A percentile compares a stretch with the other conserved stretches of the same genome.
phyloP scores from a whole-genome alignment of 148 eudicot species.

The Camellia japonica region DNA sequence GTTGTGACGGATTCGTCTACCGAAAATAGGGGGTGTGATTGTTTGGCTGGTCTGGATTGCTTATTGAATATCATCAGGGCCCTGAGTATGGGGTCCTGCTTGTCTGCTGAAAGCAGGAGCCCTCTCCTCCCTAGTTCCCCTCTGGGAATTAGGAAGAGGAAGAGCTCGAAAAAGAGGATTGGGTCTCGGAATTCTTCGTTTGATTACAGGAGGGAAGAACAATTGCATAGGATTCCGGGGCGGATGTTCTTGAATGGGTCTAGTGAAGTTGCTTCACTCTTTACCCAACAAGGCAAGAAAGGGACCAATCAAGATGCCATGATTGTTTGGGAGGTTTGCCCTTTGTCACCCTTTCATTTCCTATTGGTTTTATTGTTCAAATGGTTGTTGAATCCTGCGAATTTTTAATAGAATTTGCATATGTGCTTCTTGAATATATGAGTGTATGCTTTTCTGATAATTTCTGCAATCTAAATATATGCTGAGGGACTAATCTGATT shows the following conservation, averaged over 20 bases:
- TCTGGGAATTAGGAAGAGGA: slow-evolving; percentile 53
- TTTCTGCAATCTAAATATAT: neutral
- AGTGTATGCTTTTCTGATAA: neutral
- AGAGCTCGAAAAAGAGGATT: slow-evolving; percentile 47
- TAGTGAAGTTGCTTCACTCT: slow-evolving; percentile 68
- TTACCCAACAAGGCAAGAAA: slow-evolving; percentile 87
- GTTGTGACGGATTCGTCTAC: slow-evolving; percentile 61
- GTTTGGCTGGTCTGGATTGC: slow-evolving; percentile 89
- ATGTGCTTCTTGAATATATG: neutral
- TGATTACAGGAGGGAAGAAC: slow-evolving; percentile 63
- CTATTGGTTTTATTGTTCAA: neutral
- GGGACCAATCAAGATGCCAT: slow-evolving; percentile 99
- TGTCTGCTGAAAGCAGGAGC: slow-evolving; percentile 82
- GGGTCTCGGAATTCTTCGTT: slow-evolving; percentile 68
- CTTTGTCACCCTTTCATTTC: neutral
- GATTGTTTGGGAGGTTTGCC: slow-evolving; percentile 94
- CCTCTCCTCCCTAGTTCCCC: slow-evolving; percentile 74
- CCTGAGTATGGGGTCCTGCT: slow-evolving; percentile 99
- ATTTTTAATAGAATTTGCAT: neutral
- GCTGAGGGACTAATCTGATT: neutral
- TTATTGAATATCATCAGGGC: slow-evolving; percentile 80
- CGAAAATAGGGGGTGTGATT: slow-evolving; percentile 49
- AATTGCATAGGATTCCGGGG: slow-evolving; percentile 63
- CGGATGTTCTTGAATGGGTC: slow-evolving; percentile 68
- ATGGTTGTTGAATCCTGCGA: neutral